Conservation (phyloP, 768 basidiomycete species). For the Phlebiopsis flavidoalba region DNA sequence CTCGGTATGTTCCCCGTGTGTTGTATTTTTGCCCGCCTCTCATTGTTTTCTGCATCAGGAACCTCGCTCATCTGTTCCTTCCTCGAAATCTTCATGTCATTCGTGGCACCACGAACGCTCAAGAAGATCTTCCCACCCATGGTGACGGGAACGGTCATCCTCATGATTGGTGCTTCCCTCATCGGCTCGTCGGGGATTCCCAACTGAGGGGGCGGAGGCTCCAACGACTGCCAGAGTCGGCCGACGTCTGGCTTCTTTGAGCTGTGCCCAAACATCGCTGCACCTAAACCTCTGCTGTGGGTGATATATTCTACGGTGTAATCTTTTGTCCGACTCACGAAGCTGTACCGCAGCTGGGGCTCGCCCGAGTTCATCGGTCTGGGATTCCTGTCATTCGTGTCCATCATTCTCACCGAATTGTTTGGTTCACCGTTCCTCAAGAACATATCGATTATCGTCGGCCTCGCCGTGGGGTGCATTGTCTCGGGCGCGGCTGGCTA, state of each 20-base stretch:
- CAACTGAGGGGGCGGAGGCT: constrained; percentile 86
- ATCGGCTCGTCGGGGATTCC: constrained; percentile 69
- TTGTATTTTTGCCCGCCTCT: not conserved
- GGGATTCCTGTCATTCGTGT: constrained; percentile 76
- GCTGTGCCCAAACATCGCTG: constrained; percentile 66
- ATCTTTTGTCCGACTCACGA: not conserved
- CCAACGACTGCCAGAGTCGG: constrained; percentile 60
- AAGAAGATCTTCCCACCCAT: constrained; percentile 74
- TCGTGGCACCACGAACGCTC: constrained; percentile 59
- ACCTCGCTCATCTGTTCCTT: constrained; percentile 76
- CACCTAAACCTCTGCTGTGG: constrained; percentile 63
- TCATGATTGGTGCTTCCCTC: constrained; percentile 76
- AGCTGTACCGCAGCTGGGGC: constrained; percentile 50
- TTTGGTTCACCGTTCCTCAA: constrained; percentile 85
- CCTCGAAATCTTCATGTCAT: constrained; percentile 75
- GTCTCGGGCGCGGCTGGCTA: constrained; percentile 79
- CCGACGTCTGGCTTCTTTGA: constrained; percentile 62
- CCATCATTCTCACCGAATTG: constrained; percentile 74
- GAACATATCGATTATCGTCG: constrained; percentile 74
- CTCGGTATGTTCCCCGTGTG: constrained; percentile 41
- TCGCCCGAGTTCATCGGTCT: constrained; percentile 82
- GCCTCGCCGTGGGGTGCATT: constrained; percentile 72
- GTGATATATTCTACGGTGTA: constrained; percentile 14
- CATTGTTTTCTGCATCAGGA: constrained; percentile 31
- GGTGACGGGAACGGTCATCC: constrained; percentile 76